These are phyloP conservation scores for Microsporum ferrugineum DNA, from an alignment of 2,329 filamentous ascomycete species.

Conservation along the genomic window DNA sequence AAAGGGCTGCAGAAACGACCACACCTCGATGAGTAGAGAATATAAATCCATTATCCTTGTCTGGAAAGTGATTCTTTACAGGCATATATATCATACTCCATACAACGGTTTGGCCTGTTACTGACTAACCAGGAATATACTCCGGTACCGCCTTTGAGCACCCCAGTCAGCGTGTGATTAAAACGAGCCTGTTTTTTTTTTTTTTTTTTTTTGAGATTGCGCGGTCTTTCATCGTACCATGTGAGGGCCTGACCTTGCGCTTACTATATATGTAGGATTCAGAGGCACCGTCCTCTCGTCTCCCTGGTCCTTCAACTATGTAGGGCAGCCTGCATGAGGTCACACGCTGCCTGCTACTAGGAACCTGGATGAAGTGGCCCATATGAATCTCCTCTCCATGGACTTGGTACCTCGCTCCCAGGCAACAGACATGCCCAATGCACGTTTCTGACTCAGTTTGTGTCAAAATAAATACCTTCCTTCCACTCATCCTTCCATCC, in stretches of 20 bases:
- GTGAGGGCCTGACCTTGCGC: slow-evolving; percentile 2
- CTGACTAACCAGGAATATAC: neutral
- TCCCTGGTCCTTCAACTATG: neutral
- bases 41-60: neutral
- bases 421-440: neutral
- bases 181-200: neutral
- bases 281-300: neutral
- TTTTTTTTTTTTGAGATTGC: neutral
- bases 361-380: neutral
- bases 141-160: neutral
- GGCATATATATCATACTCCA: neutral
- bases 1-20: neutral
- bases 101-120: neutral
- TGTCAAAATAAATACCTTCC: neutral
- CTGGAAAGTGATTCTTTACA: neutral
- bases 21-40: neutral
- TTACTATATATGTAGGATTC: neutral
- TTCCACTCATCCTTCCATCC: slow-evolving; percentile 3
- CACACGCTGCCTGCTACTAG: neutral
- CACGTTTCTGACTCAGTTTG: slow-evolving; percentile 4
- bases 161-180: neutral
- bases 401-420: neutral
- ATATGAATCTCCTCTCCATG: neutral
- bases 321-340: neutral
- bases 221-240: neutral